Conservation (phyloP, 2,329 filamentous ascomycete genomes). For the Aspergillus puulaauensis region DNA sequence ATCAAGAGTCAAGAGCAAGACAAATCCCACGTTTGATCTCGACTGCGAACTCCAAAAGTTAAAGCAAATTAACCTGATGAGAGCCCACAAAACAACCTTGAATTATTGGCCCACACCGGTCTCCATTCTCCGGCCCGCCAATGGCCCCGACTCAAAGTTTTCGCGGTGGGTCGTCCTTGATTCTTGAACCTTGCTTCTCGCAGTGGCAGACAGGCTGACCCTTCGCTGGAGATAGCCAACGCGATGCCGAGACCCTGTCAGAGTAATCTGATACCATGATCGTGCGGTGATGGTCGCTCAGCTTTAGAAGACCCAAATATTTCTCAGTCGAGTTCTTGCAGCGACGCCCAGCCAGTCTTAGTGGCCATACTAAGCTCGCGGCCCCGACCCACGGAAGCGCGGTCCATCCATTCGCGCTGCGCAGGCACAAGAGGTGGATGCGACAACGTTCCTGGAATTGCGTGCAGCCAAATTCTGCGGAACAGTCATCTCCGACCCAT, state of each 20-base stretch:
- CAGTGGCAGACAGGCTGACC: background rate
- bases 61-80: background rate
- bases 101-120: background rate
- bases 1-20: too few relatives aligned
- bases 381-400: conserved; percentile 17
- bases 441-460: conserved; percentile 5
- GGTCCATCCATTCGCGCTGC: conserved; percentile 7
- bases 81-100: background rate
- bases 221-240: background rate
- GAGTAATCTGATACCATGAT: background rate
- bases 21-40: background rate
- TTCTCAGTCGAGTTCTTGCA: background rate
- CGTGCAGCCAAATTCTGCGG: conserved; percentile 15
- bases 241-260: background rate
- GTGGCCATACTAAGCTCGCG: conserved; percentile 11
- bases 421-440: background rate
- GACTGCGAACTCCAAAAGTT: background rate
- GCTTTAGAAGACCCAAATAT: background rate
- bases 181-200: background rate
- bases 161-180: background rate
- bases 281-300: background rate
- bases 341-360: background rate
- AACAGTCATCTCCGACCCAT: conserved; percentile 21
- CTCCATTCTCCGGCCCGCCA: background rate
- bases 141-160: background rate